Evolutionary conservation across 192 early-diverging fungal genomes (phyloP), one percentile per base, ranked within the genome.

Genomic region (Diversispora eburnea): DNA sequence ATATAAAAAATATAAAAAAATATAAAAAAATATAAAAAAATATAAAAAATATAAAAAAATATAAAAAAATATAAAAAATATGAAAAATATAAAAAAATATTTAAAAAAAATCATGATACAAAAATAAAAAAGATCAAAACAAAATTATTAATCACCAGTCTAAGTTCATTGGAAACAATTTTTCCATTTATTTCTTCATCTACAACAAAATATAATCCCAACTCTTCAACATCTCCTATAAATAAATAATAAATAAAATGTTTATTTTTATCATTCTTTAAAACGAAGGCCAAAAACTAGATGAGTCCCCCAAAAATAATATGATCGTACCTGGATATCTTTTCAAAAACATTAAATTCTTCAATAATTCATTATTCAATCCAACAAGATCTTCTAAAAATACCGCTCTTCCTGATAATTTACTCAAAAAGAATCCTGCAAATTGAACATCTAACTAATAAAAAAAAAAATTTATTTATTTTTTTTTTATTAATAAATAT

Each of bases 331-430:
- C 86, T 15, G 86, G 78, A 63, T 88, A 89, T 58, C 80, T 84
- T 25, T 88, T 88, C 48, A 89, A 39, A 75, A 86, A 86, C 74
- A 83, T 82, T 75, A 89, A 33, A 51, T 84, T 86, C 19, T 78
- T 54, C 70, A 72, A 83, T 5, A 89, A 77, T 22, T 89, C 79
- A 62, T 83, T 79, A 63, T 89, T 86, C 52, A 84, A 77, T 17
- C 82, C 84, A 41, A 78, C 61, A 56, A 89, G 77, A 49, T 87
- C 87, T 19, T 87, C 88, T 70, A 85, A 80, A 84, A 88, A 86
- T 13, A 84, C 82, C 51, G 82, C 83, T 41, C 85, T 72, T 5
- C 87, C 87, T 3, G 88, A 67, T 33, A 86, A 70, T 67, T 86
- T 88, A 56, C 80, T 76, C 63, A 89, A 45, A 56, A 89, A 81